Base-by-base conservation (phyloP, 169 alveolate species). In the Eimeria sp. region DNA sequence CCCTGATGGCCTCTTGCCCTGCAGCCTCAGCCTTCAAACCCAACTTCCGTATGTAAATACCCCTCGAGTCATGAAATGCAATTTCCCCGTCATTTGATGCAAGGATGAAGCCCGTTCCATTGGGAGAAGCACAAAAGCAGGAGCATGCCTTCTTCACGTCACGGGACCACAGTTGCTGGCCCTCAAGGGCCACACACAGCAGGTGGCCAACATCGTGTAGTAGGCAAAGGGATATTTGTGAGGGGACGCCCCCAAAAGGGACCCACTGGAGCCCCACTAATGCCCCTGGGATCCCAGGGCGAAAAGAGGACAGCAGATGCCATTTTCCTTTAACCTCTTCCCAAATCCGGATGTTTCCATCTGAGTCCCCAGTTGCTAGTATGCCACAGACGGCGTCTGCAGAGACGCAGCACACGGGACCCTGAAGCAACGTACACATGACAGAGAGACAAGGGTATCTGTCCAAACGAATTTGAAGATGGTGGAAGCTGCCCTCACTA, bases 321-420 rank as follows among this genome's bases (percentile, higher is more conserved):
- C 93, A 87, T 34, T 87, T 16, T 20, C 63, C 93, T 18, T 30
- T 63, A 6, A 83, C 61, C 63, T 87, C 82, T 43, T 87, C 93
- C 93, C 93, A 87, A 45, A 87, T 27, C 45, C 63, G 25, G 58
- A 63, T 49, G 82, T 20, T 25, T 14, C 93, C 93, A 18, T 13
- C 78, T 34, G 93, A 30, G 45, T 87, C 93, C 9, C 63, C 93
- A 7, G 93, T 87, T 25, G 82, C 93, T 22, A 87, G 40, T 40
- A 87, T 18, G 61, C 93, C 83, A 10, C 54, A 34, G 5, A 27
- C 47, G 49, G 11, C 30, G 45, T 87, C 93, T 87, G 93, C 82
- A 87, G 82, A 87, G 65, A 87, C 67, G 93, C 82, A 87, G 93
- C 82, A 22, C 82, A 87, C 93, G 63, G 78, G 93, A 40, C 83